phyloP scores from a whole-genome alignment of 148 eudicot genomes.

The Limonium bicolor region DNA sequence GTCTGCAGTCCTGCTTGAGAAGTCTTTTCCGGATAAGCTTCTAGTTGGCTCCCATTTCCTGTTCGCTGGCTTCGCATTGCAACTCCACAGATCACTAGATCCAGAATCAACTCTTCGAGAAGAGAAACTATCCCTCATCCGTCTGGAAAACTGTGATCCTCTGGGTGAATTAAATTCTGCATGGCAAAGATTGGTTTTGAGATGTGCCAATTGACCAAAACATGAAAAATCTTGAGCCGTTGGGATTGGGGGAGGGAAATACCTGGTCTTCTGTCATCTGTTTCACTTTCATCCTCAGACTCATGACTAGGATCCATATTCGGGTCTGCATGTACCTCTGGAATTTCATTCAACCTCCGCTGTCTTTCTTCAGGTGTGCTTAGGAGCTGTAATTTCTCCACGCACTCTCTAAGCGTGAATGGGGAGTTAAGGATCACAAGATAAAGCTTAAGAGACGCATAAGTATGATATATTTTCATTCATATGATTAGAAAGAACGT shows the following conservation, averaged over 20 bases:
- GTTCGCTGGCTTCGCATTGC: constrained; percentile 24
- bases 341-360: constrained; percentile 38
- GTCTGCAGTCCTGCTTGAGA: constrained; percentile 33
- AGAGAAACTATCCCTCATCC: constrained; percentile 42
- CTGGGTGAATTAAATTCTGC: constrained; percentile 33
- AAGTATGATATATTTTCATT: background rate
- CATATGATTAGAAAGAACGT: background rate
- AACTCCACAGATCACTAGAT: constrained; percentile 47
- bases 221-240: background rate
- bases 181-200: constrained; percentile 7
- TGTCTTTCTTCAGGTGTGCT: constrained; percentile 46
- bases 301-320: constrained; percentile 46
- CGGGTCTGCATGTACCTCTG: constrained; percentile 48
- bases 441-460: too few species aligned
- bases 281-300: constrained; percentile 42
- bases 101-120: constrained; percentile 42
- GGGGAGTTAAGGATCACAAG: constrained; percentile 7
- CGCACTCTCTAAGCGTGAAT: constrained; percentile 45
- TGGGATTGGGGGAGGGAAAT: background rate
- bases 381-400: constrained; percentile 39
- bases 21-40: constrained; percentile 23
- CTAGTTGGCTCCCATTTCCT: constrained; percentile 39
- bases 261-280: constrained; percentile 8
- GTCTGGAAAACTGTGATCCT: constrained; percentile 36
- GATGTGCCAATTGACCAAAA: background rate